These are phyloP conservation scores for Chloropicon primus DNA, from an alignment of 139 green algal genomes.

Conservation along the genomic window DNA sequence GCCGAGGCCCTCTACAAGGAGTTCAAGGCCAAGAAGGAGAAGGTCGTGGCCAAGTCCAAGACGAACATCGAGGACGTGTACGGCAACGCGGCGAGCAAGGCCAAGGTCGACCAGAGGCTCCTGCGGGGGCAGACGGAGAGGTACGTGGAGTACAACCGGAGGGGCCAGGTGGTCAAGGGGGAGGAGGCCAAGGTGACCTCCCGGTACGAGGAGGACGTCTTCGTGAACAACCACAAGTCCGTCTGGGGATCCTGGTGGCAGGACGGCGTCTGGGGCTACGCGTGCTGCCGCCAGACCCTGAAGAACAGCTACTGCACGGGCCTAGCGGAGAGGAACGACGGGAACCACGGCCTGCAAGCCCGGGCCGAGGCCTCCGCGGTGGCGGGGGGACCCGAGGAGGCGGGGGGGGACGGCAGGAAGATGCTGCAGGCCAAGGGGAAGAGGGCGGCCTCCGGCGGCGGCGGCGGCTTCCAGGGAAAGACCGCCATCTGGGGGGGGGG, in stretches of 20 bases:
- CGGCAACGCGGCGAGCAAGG: constrained; percentile 46
- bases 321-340: constrained; percentile 18
- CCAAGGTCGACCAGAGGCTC: constrained; percentile 46
- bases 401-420: constrained; percentile 23
- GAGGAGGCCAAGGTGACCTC: constrained; percentile 24
- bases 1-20: constrained; percentile 74
- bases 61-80: constrained; percentile 69
- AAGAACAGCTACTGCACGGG: constrained; percentile 91
- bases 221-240: constrained; percentile 82
- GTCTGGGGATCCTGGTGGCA: constrained; percentile 92
- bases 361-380: constrained; percentile 26
- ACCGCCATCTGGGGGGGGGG: constrained; percentile 41
- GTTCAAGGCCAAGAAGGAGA: constrained; percentile 87
- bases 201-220: constrained; percentile 91
- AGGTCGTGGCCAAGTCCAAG: constrained; percentile 43
- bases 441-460: constrained; percentile 7
- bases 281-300: constrained; percentile 71
- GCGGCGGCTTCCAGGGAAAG: not conserved
- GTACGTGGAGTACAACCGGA: constrained; percentile 92
- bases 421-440: constrained; percentile 27
- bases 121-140: constrained; percentile 66
- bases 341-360: constrained; percentile 17
- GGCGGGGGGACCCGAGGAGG: constrained; percentile 6
- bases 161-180: constrained; percentile 30
- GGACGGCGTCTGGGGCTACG: constrained; percentile 83